These are phyloP conservation scores for Colletotrichum graminicola DNA, from an alignment of 2,329 filamentous ascomycete species.

Conservation along the genomic window DNA sequence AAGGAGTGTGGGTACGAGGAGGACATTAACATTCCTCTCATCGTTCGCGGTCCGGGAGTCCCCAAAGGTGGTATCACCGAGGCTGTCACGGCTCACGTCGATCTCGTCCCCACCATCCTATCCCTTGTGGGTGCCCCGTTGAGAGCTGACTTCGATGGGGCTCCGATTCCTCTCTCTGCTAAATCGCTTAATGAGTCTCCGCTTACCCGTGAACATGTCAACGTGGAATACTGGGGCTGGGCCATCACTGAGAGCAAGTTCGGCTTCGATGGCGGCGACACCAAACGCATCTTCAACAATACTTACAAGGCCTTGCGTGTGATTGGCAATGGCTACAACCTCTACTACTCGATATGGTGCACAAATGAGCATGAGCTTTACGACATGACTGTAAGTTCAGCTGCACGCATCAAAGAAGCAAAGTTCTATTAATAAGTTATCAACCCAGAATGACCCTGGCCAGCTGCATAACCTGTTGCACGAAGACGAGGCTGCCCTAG, in stretches of 20 bases:
- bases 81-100: slow-evolving; percentile 63
- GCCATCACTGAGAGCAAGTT: slow-evolving; percentile 48
- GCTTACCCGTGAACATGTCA: too few species aligned
- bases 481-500: slow-evolving; percentile 31
- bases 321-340: slow-evolving; percentile 59
- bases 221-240: too few species aligned
- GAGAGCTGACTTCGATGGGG: too few species aligned
- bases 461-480: slow-evolving; percentile 55
- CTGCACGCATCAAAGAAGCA: not conserved
- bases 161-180: too few species aligned
- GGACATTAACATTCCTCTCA: slow-evolving; percentile 64
- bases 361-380: slow-evolving; percentile 63
- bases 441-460: slow-evolving; percentile 60
- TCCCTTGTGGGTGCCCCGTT: slow-evolving; percentile 50
- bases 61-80: slow-evolving; percentile 52
- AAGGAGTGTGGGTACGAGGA: slow-evolving; percentile 65
- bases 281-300: slow-evolving; percentile 54
- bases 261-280: slow-evolving; percentile 43
- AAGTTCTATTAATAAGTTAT: not conserved
- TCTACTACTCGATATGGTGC: slow-evolving; percentile 70
- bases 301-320: slow-evolving; percentile 68
- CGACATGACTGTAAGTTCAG: slow-evolving; percentile 60
- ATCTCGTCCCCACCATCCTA: slow-evolving; percentile 68
- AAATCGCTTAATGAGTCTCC: too few species aligned
- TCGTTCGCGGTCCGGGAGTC: slow-evolving; percentile 63